These are phyloP conservation scores for Maudiozyma serrabonitensis DNA, from an alignment of 805 yeast species.

Conservation along the genomic window DNA sequence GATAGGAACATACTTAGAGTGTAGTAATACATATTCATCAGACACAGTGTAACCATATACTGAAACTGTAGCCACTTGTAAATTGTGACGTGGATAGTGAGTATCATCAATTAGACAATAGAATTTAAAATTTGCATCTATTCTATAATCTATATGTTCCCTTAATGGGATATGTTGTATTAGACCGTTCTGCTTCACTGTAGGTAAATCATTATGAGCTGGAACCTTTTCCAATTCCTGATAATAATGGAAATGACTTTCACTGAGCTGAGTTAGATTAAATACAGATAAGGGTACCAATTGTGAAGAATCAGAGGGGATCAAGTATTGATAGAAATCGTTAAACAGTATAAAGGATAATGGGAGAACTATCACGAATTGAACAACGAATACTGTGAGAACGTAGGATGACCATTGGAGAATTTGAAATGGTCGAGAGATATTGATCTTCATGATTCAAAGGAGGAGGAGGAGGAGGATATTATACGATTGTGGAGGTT, in stretches of 20 bases:
- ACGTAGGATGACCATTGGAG: constrained; percentile 23
- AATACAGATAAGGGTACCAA: constrained; percentile 15
- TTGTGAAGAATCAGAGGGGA: constrained; percentile 24
- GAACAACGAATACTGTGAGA: constrained; percentile 11
- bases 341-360: constrained; percentile 21
- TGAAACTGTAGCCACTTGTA: background rate
- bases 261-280: background rate
- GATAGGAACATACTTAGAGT: background rate
- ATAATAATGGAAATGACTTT: background rate
- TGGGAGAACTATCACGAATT: constrained; percentile 21
- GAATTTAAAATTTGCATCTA: constrained; percentile 18
- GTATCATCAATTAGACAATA: constrained; percentile 9
- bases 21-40: background rate
- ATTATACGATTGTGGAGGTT: too few species aligned
- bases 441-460: constrained; percentile 18
- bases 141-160: constrained; percentile 15
- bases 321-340: constrained; percentile 20
- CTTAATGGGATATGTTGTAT: constrained; percentile 16
- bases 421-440: constrained; percentile 22
- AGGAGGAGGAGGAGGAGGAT: too few species aligned
- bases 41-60: background rate
- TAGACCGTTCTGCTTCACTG: constrained; percentile 17
- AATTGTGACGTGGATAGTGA: background rate
- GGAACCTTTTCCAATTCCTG: constrained; percentile 11
- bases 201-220: constrained; percentile 11